A percentile compares a stretch with the other conserved stretches of the same genome.
Conservation (phyloP, 2,329 filamentous ascomycete species). For the Thelonectria discophora region DNA sequence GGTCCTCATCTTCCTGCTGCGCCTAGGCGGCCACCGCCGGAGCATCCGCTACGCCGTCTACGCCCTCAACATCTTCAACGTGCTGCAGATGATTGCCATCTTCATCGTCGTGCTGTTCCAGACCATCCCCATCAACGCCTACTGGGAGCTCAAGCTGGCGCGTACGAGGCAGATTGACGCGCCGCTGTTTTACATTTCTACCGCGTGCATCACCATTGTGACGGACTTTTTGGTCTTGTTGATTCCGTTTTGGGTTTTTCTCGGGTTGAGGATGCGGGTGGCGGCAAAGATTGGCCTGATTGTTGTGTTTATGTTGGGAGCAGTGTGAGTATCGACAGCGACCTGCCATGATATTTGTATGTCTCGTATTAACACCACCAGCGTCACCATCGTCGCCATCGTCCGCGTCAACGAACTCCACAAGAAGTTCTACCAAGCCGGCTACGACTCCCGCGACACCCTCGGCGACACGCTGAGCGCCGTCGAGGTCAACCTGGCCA, state of each 20-base stretch:
- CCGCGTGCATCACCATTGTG: slow-evolving; percentile 50
- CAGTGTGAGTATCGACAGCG: slow-evolving; percentile 42
- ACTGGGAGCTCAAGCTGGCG: slow-evolving; percentile 43
- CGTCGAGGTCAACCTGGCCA: slow-evolving; percentile 50
- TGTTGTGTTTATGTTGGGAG: slow-evolving; percentile 51
- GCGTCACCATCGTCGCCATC: slow-evolving; percentile 46
- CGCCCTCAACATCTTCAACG: slow-evolving; percentile 47
- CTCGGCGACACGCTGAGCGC: slow-evolving; percentile 46
- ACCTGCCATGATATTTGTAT: neutral
- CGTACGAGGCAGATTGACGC: slow-evolving; percentile 36
- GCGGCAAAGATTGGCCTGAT: slow-evolving; percentile 52
- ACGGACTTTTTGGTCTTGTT: slow-evolving; percentile 52
- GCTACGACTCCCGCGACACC: slow-evolving; percentile 37
- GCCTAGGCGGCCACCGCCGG: slow-evolving; percentile 45
- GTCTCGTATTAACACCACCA: slow-evolving; percentile 19
- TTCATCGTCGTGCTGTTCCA: slow-evolving; percentile 53
- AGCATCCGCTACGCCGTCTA: slow-evolving; percentile 40
- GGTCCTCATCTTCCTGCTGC: slow-evolving; percentile 56
- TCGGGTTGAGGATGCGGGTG: slow-evolving; percentile 50
- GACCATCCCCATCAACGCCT: slow-evolving; percentile 48
- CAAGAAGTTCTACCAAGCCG: slow-evolving; percentile 29
- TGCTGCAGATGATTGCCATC: slow-evolving; percentile 43
- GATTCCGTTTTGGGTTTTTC: slow-evolving; percentile 53
- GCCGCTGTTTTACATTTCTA: slow-evolving; percentile 48
- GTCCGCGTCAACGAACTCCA: slow-evolving; percentile 44